Conservation (phyloP, 2,329 filamentous ascomycete genomes). For the Colletotrichum theobromicola region DNA sequence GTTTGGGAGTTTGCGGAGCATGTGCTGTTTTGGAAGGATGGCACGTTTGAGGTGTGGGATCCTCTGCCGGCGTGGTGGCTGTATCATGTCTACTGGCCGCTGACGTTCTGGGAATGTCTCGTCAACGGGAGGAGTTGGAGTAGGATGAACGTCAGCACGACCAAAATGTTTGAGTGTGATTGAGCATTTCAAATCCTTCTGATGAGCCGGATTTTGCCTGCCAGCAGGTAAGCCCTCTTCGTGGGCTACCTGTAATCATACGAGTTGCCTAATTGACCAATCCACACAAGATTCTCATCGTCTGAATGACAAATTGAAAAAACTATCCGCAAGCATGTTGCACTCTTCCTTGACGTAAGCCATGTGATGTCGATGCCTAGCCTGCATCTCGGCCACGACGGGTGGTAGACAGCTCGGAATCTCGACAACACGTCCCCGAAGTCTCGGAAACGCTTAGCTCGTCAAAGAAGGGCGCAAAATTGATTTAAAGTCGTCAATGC, state of each 20-base stretch:
- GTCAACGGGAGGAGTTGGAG: constrained; percentile 60
- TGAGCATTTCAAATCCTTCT: too few species aligned
- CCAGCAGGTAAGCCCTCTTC: too few species aligned
- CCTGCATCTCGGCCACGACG: background rate
- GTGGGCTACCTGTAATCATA: too few species aligned
- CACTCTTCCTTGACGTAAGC: too few species aligned
- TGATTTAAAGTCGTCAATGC: background rate
- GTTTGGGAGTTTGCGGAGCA: constrained; percentile 38
- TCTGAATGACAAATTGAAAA: too few species aligned
- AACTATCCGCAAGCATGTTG: too few species aligned
- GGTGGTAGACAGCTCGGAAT: background rate
- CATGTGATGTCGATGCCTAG: too few species aligned
- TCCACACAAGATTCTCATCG: too few species aligned
- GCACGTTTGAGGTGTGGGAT: constrained; percentile 58
- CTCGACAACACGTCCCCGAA: background rate
- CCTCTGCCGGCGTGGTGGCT: constrained; percentile 62
- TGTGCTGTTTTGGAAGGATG: constrained; percentile 58
- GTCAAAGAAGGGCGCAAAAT: background rate
- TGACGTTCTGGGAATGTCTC: constrained; percentile 52
- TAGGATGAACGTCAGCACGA: constrained; percentile 70
- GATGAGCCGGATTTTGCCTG: too few species aligned
- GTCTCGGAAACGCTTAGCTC: background rate
- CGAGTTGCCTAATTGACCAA: background rate
- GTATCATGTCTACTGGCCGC: constrained; percentile 62
- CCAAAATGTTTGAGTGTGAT: constrained; percentile 34